Conservation (phyloP, 768 basidiomycete species). For the Boletus eberwhitei region DNA sequence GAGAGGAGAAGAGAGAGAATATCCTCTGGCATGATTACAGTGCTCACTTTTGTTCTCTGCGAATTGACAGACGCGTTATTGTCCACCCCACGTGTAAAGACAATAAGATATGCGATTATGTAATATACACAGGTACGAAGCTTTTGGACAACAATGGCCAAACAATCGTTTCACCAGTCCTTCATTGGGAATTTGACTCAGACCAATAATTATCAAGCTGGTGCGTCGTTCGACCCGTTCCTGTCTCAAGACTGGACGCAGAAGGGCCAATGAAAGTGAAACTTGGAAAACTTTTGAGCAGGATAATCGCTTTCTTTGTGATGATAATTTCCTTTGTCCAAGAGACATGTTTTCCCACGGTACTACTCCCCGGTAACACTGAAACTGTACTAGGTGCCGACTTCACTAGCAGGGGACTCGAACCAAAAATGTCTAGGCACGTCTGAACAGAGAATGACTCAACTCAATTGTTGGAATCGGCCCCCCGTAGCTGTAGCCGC, state of each 20-base stretch:
- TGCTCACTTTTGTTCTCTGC: conserved; percentile 24
- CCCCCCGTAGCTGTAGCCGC: not conserved
- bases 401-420: not conserved
- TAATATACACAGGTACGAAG: conserved; percentile 18
- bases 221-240: not conserved
- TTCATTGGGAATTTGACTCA: too few species aligned
- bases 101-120: conserved; percentile 21
- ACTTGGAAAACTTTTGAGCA: not conserved
- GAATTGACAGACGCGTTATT: conserved; percentile 14
- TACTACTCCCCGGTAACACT: not conserved
- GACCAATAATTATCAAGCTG: not conserved
- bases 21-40: not conserved
- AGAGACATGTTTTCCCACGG: not conserved
- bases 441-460: not conserved
- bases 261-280: not conserved
- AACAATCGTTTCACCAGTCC: not conserved
- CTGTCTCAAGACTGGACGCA: not conserved
- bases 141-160: conserved; percentile 22
- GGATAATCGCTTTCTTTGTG: not conserved
- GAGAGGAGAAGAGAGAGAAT: conserved; percentile 12
- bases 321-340: not conserved
- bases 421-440: not conserved
- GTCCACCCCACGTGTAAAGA: conserved; percentile 21
- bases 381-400: too few species aligned
- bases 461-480: not conserved